phyloP scores from a whole-genome alignment of 2,329 filamentous ascomycete species.

The Aureobasidium sp. region DNA sequence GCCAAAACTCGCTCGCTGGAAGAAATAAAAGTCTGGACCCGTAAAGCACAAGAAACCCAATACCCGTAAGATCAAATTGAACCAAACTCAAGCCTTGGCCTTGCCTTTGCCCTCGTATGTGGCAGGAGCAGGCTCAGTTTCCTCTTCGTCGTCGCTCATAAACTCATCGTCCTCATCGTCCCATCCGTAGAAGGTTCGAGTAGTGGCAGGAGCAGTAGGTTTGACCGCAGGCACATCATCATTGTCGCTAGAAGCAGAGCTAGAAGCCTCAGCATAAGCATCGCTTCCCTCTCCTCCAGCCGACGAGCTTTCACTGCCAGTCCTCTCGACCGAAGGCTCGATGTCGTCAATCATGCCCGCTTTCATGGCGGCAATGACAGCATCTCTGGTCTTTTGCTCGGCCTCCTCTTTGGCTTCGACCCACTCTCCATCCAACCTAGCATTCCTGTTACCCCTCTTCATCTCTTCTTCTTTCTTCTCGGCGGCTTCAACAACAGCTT shows the following conservation, averaged over 20 bases:
- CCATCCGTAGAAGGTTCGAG: slow-evolving; percentile 61
- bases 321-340: slow-evolving; percentile 21
- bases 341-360: slow-evolving; percentile 53
- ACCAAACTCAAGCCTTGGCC: slow-evolving; percentile 8
- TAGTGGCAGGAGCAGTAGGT: slow-evolving; percentile 19
- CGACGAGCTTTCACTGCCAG: slow-evolving; percentile 35
- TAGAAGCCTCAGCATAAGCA: slow-evolving; percentile 22
- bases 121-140: slow-evolving; percentile 19
- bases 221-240: slow-evolving; percentile 35
- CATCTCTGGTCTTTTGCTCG: slow-evolving; percentile 71
- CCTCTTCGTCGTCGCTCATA: slow-evolving; percentile 42
- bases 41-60: not conserved
- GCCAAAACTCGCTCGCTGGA: not conserved
- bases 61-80: not conserved
- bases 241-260: slow-evolving; percentile 25
- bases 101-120: slow-evolving; percentile 29
- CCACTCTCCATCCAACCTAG: slow-evolving; percentile 76
- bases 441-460: slow-evolving; percentile 57
- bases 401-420: slow-evolving; percentile 91
- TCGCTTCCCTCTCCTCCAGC: slow-evolving; percentile 39
- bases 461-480: slow-evolving; percentile 81
- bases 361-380: slow-evolving; percentile 64
- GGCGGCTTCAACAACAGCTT: slow-evolving; percentile 77
- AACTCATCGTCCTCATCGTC: slow-evolving; percentile 65
- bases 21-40: not conserved